A percentile compares a stretch with the other conserved stretches of the same genome.
Conservation (phyloP, 371 early-diverging fungal species). For the Parasitella parasitica region DNA sequence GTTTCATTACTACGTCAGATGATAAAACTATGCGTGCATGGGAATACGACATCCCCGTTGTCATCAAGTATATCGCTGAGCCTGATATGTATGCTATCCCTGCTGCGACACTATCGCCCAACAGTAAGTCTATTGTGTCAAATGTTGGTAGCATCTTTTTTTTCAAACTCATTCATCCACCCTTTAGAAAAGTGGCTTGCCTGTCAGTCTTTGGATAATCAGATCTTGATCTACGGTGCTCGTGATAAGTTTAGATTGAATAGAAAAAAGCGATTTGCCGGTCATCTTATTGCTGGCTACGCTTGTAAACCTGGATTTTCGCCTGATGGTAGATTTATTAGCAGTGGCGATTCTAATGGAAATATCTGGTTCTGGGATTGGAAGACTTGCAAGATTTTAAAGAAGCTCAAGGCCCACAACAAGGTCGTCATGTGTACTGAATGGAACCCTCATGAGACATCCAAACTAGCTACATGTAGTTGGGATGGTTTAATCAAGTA, state of each 20-base stretch:
- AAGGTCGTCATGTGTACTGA: slow-evolving; percentile 85
- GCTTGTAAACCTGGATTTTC: slow-evolving; percentile 94
- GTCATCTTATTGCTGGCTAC: slow-evolving; percentile 94
- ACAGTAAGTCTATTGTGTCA: slow-evolving; percentile 56
- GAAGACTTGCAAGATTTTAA: slow-evolving; percentile 84
- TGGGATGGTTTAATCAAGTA: slow-evolving; percentile 97
- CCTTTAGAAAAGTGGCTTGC: slow-evolving; percentile 87
- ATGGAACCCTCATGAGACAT: slow-evolving; percentile 96
- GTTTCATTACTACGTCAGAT: slow-evolving; percentile 94
- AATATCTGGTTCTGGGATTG: slow-evolving; percentile 96
- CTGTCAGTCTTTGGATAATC: slow-evolving; percentile 93
- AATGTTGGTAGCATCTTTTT: background rate
- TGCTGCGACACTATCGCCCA: slow-evolving; percentile 85
- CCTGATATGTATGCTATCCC: slow-evolving; percentile 97
- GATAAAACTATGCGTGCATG: slow-evolving; percentile 97
- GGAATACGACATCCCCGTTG: slow-evolving; percentile 97
- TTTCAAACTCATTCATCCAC: too few species aligned
- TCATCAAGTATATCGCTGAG: slow-evolving; percentile 96
- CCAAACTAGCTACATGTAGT: slow-evolving; percentile 90
- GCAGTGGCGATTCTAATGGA: slow-evolving; percentile 93
- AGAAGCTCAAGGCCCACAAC: slow-evolving; percentile 89
- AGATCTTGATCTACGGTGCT: slow-evolving; percentile 86
- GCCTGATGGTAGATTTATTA: slow-evolving; percentile 88
- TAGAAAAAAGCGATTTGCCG: slow-evolving; percentile 89
- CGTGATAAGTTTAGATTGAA: slow-evolving; percentile 85